Base-by-base conservation (phyloP, 2,329 filamentous ascomycete species). In the Ramichloridium luteum region DNA sequence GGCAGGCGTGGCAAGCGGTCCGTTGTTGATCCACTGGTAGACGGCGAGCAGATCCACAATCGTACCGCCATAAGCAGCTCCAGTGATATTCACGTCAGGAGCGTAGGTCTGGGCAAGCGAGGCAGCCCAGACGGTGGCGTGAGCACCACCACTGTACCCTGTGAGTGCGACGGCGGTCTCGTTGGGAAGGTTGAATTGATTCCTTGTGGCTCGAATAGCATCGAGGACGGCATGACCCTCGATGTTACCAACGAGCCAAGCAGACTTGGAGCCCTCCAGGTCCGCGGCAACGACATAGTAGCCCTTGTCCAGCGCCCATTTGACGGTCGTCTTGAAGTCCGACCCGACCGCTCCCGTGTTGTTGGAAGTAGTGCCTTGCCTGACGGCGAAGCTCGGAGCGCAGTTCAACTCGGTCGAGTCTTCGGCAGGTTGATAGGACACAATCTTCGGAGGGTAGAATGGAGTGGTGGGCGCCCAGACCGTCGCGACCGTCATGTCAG, bases 131-230 rank as follows among this genome's bases (percentile, higher is more conserved):
- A 61, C 63, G 1, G 54, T 61, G 0, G 65, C 65, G 12, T 70
- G 38, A 2, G 61, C 60, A 5, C 67, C 68, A 4, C 69, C 68
- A 1, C 62, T 68, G 40, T 71, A 72, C 0, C 68, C 68, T 61
- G 63, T 69, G 10, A 30, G 27, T 15, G 15, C 27, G 9, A 9
- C 13, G 12, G 11, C 6, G 9, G 15, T 11, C 10, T 8, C 5
- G 12, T 9, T 5, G 27, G 12, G 11, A 20, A 30, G 5, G 25
- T 33, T 28, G 13, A 28, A 5, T 13, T 11, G 14, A 4, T 23
- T 23, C 8, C 8, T 23, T n/a, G 20, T 23, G 20, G 31, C 23
- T 12, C 31, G 17, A 6, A 33, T 33, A 16, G 5, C 6, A 13
- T 33, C 31, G 4, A 33, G 14, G n/a, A 12, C 11, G n/a, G 16